Evolutionary conservation across 2,329 filamentous ascomycete species (phyloP), one percentile per base, ranked within the genome.

Genomic region (Xylariaceae sp.): DNA sequence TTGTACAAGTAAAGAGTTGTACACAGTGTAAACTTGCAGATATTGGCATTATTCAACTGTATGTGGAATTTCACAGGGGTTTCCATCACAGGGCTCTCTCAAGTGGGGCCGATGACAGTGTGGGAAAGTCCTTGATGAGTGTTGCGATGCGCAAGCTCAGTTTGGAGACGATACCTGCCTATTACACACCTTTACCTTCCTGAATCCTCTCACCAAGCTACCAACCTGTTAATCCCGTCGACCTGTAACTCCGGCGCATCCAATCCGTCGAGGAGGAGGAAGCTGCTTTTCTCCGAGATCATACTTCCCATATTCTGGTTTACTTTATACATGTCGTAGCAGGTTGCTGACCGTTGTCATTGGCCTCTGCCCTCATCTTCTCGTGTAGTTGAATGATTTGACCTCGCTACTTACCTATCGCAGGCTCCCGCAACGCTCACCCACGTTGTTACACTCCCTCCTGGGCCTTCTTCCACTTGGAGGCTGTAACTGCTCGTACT

Each of bases 91-190:
- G 7, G 11, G 21, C 21, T 24, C 7, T 11, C 21, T n/a, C n/a
- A n/a, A 24, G 21, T 24, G 21, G 21, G 11, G 11, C n/a, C 21
- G 11, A 24, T 24, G 12, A 40, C 41, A 40, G 41, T 40, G 33
- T 30, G 17, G 35, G 29, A 26, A 23, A 17, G n/a, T 28, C 26
- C 31, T 12, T 14, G 28, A 34, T 34, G 26, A 37, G 38, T 33
- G 28, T 24, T 31, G 36, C 36, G 43, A 11, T 6, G 43, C 40
- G 43, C 40, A 37, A 40, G 40, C 43, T 46, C 31, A 32, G 39
- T 35, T 45, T 42, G 43, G 43, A 38, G 39, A 40, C 39, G 30
- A 43, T 6, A 24, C 7, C 7, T 24, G 11, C 40, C n/a, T n/a
- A n/a, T n/a, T n/a, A n/a, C 35, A 24, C 34, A 36, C 29, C 28